Base-by-base conservation (phyloP, 176 grass and related monocot genomes). In the Carex parvula region DNA sequence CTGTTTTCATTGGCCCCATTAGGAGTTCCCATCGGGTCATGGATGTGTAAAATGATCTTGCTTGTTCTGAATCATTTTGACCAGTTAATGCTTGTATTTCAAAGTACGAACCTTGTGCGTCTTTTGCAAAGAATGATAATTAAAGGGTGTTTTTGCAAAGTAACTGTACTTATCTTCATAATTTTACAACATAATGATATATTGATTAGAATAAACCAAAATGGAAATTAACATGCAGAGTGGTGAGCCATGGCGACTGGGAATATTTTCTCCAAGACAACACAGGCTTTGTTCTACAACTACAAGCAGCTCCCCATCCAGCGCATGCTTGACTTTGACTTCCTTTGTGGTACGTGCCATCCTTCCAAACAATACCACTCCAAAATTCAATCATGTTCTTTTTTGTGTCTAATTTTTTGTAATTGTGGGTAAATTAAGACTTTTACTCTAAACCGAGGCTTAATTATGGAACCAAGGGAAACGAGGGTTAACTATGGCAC, bases 251-350 rank as follows among this genome's bases (percentile, higher is more conserved):
- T 98, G 96, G 92, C 96, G 13, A 93, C 93, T 0, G 96, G 92
- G 13, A 91, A 98, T 84, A 78, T 95, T 88, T 98, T 98, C 84
- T 98, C 96, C 0, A 94, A 92, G 83, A 93, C 89, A 16, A 95
- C 91, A 29, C 95, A 98, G 72, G 95, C 95, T 60, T 86, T 98
- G 84, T 98, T 98, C 85, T 98, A 98, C 79, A 98, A 98, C 75
- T 98, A 98, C 86, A 98, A 98, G 93, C 96, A 98, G 83, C 96
- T 98, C 50, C 96, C 96, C 10, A 98, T 95, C 70, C 96, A 98
- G 81, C 87, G 96, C 63, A 98, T 98, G 96, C 96, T 98, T 62
- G 96, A 99, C 82, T 99, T 99, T 89, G 93, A 99, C 77, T 99
- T 99, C 86, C 91, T 99, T 15, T 99, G 91, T 63, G 96, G 96